Conservation (phyloP, 129 eudicot genomes). For the Silybum marianum region DNA sequence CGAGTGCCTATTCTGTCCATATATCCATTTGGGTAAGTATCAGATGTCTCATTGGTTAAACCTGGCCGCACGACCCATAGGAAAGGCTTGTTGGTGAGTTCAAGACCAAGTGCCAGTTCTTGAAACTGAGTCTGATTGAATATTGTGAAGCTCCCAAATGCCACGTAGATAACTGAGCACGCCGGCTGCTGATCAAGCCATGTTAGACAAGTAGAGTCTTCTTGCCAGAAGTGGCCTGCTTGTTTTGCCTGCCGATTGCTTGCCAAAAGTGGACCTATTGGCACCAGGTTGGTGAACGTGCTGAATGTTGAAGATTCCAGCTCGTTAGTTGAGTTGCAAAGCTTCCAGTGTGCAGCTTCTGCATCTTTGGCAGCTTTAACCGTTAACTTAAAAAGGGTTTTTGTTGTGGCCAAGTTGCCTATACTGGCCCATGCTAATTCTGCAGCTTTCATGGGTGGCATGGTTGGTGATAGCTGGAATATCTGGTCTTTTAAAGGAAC, state of each 20-base stretch:
- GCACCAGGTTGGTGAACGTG: slow-evolving; percentile 24
- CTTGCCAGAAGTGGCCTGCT: slow-evolving; percentile 38
- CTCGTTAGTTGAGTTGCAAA: slow-evolving; percentile 50
- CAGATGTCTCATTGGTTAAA: not conserved
- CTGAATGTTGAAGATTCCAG: slow-evolving; percentile 44
- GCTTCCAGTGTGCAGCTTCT: slow-evolving; percentile 24
- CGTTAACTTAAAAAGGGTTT: slow-evolving; percentile 6
- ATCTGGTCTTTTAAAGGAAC: slow-evolving; percentile 21
- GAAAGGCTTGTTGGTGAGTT: slow-evolving; percentile 50
- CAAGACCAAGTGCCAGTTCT: slow-evolving; percentile 60
- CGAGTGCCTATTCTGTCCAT: slow-evolving; percentile 22
- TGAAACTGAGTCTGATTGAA: slow-evolving; percentile 41
- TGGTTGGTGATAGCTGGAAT: slow-evolving; percentile 34
- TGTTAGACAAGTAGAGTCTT: slow-evolving; percentile 46
- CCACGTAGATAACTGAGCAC: slow-evolving; percentile 49
- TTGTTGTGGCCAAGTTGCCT: slow-evolving; percentile 18
- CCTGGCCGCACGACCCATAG: slow-evolving; percentile 60
- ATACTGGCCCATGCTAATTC: slow-evolving; percentile 38
- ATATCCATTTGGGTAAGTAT: slow-evolving; percentile 22
- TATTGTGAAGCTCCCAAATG: slow-evolving; percentile 55
- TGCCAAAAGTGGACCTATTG: slow-evolving; percentile 42
- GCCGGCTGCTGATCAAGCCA: slow-evolving; percentile 58
- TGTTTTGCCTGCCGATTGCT: not conserved
- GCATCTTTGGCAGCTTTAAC: slow-evolving; percentile 11
- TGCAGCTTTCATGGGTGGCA: slow-evolving; percentile 43